phyloP scores from a whole-genome alignment of 2,329 filamentous ascomycete genomes.

The Blastomyces gilchristii region DNA sequence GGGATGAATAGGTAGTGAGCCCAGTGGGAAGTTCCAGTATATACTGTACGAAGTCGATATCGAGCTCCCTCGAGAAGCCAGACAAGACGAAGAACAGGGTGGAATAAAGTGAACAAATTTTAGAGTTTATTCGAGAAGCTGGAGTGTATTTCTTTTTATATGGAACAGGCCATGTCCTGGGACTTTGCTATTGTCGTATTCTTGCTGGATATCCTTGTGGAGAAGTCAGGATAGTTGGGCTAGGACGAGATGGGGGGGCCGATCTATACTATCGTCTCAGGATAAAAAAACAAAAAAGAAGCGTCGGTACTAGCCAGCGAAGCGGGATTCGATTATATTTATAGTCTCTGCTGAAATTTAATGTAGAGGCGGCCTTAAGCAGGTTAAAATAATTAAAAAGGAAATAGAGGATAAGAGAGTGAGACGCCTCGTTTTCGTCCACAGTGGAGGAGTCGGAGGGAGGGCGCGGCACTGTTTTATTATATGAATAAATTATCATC shows the following conservation, averaged over 20 bases:
- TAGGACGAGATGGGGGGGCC: neutral
- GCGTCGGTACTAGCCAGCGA: neutral
- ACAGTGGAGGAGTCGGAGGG: neutral
- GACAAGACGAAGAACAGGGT: neutral
- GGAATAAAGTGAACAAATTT: neutral
- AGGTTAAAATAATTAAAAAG: slow-evolving; percentile 3
- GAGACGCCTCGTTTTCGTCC: slow-evolving; percentile 5
- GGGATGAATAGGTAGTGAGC: neutral
- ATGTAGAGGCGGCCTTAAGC: neutral
- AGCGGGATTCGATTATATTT: slow-evolving; percentile 4
- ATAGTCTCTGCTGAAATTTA: neutral
- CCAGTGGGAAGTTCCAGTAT: neutral
- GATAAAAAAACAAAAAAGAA: neutral
- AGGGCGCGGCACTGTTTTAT: slow-evolving; percentile 1
- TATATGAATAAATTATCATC: neutral
- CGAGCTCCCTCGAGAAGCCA: neutral
- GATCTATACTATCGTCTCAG: neutral
- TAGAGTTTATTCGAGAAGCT: neutral
- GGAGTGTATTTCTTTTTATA: neutral
- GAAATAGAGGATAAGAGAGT: neutral
- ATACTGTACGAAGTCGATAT: neutral
- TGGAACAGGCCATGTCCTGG: neutral
- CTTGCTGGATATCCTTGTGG: neutral
- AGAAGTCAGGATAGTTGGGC: neutral
- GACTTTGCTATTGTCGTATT: neutral